A percentile compares a stretch with the other conserved stretches of the same genome.
These are phyloP conservation scores for Nicotiana obtusifolia DNA, from an alignment of 257 asterid species.

Conservation along the genomic window DNA sequence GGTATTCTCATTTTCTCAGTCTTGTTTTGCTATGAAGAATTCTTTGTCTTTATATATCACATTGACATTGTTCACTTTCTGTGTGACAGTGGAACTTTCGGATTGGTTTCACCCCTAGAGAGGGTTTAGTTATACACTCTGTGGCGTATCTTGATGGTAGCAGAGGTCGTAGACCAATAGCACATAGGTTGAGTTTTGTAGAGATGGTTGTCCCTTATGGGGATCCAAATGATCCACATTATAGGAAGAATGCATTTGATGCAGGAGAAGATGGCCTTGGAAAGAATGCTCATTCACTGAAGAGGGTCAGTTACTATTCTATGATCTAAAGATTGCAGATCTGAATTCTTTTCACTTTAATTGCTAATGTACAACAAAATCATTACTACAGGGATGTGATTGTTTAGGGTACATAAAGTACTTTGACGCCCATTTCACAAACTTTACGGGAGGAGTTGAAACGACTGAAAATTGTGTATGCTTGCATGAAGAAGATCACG, in stretches of 20 bases:
- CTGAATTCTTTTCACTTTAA: background rate
- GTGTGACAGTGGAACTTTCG: constrained; percentile 87
- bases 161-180: constrained; percentile 91
- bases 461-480: constrained; percentile 93
- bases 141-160: constrained; percentile 98
- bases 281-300: constrained; percentile 92
- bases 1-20: constrained; percentile 31
- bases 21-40: background rate
- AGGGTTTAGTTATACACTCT: constrained; percentile 92
- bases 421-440: constrained; percentile 87
- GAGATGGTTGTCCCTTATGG: constrained; percentile 99
- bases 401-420: constrained; percentile 83
- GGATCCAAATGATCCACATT: constrained; percentile 97
- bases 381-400: constrained; percentile 77
- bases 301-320: constrained; percentile 48
- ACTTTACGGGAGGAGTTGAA: constrained; percentile 95
- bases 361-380: background rate
- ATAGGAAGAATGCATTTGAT: constrained; percentile 96
- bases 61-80: background rate
- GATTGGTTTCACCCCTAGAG: constrained; percentile 93
- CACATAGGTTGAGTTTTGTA: constrained; percentile 95
- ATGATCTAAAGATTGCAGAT: background rate
- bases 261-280: constrained; percentile 99
- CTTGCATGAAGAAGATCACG: constrained; percentile 94
- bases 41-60: background rate